Evolutionary conservation across 2,329 filamentous ascomycete genomes (phyloP).

Genomic region (Bipolaris cookei): DNA sequence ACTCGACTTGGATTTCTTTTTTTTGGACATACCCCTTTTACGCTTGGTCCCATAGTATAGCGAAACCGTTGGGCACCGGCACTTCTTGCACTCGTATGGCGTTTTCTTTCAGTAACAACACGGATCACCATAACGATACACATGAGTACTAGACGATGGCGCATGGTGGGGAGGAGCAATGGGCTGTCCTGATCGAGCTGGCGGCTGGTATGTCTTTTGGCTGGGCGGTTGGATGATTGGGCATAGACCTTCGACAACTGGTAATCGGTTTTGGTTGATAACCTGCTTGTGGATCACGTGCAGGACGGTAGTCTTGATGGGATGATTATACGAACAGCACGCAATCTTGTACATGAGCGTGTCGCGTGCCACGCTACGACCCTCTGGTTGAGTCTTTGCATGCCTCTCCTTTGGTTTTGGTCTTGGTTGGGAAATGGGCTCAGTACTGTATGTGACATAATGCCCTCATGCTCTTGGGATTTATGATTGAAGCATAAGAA

Average conservation of each 20-base stretch:
- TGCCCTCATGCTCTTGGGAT: neutral
- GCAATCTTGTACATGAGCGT: conserved; percentile 35
- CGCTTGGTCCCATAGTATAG: conserved; percentile 46
- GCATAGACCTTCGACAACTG: conserved; percentile 34
- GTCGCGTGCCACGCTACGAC: conserved; percentile 29
- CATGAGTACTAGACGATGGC: conserved; percentile 33
- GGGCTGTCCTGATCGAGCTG: conserved; percentile 6
- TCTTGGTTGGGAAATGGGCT: neutral
- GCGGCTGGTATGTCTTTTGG: conserved; percentile 17
- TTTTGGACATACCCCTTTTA: conserved; percentile 47
- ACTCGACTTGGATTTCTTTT: conserved; percentile 23
- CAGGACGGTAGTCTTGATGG: conserved; percentile 25
- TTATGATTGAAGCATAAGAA: neutral
- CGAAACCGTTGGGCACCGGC: conserved; percentile 34
- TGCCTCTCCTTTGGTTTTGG: neutral
- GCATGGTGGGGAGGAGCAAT: conserved; percentile 15
- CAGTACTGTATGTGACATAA: neutral
- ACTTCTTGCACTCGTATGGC: conserved; percentile 33
- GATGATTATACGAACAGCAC: conserved; percentile 32
- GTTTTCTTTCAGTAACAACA: conserved; percentile 29
- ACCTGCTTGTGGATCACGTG: conserved; percentile 24
- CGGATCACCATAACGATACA: conserved; percentile 27
- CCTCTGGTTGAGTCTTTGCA: neutral
- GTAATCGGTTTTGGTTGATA: conserved; percentile 20
- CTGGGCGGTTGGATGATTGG: conserved; percentile 18